Evolutionary conservation across 2,329 filamentous ascomycete genomes (phyloP).

Genomic region (Claviceps spartinae): DNA sequence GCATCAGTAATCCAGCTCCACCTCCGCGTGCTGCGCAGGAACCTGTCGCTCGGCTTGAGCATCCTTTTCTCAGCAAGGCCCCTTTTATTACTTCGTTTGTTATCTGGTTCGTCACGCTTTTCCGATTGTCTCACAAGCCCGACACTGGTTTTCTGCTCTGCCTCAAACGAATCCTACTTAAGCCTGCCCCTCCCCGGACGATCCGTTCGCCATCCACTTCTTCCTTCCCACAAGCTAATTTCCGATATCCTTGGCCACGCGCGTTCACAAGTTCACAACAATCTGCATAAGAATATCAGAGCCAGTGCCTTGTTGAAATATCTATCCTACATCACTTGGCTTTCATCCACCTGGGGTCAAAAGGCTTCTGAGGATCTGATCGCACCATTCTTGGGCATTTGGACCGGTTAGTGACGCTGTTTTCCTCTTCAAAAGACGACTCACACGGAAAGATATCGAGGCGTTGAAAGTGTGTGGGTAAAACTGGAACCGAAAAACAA

Average conservation of each 20-base stretch:
- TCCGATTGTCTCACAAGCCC: neutral
- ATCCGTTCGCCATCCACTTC: neutral
- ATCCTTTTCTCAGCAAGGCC: constrained; percentile 3
- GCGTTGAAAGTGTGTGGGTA: no score
- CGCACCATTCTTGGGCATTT: no score
- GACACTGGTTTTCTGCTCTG: neutral
- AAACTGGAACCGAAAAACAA: no score
- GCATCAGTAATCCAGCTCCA: neutral
- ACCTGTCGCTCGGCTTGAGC: constrained; percentile 9
- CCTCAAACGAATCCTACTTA: constrained; percentile 4
- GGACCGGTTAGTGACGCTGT: no score
- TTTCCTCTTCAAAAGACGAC: no score
- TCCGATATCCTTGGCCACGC: neutral
- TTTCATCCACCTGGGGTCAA: neutral
- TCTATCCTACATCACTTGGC: neutral
- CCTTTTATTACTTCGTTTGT: constrained; percentile 5
- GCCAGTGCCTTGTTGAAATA: neutral
- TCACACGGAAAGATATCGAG: no score
- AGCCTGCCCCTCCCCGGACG: constrained; percentile 1
- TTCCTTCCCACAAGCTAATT: neutral
- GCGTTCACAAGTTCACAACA: neutral
- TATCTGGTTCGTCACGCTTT: constrained; percentile 4
- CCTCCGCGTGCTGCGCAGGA: constrained; percentile 1
- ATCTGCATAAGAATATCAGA: neutral
- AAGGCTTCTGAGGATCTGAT: neutral